Base-by-base conservation (phyloP, 768 basidiomycete species). In the Lactifluus volemus region DNA sequence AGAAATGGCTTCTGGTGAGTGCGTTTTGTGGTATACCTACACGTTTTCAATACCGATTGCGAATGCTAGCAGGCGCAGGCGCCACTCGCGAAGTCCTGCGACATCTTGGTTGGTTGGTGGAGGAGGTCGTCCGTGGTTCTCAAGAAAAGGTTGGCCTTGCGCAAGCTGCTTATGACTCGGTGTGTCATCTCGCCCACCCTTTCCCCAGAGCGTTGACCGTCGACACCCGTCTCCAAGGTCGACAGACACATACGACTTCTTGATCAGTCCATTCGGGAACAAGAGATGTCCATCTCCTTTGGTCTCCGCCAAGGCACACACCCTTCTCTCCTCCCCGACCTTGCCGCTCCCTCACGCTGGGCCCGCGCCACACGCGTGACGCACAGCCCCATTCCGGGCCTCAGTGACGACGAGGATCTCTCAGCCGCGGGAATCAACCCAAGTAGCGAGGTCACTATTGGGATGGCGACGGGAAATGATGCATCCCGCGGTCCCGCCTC, bases 201-300 rank as follows among this genome's bases (percentile, higher is more conserved):
- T 42, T 21, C 17, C 42, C 3, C 30, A 29, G 34, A 7, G 15
- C 21, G 29, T 47, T 44, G 50, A 38, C 19, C 17, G 25, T 25
- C 17, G 50, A 56, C 25, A 9, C 9, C 34, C 30, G 17, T 19
- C 17, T 25, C 53, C 5, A 45, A 93, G 91, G 81, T 92, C 12
- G 87, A 92, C 64, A 79, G 91, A 39, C 89, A 92, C 68, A 84
- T 89, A 32, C 83, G 85, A 25, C 78, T 88, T 44, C 75, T 94
- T 25, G 89, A 93, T 65, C 83, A 89, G 66, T 85, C 80, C n/a
- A 81, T 87, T 58, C 79, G 79, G 52, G 80, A 83, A 61, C 80
- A 83, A 66, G 81, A 85, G 67, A 76, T 79, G 36, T 74, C 79
- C 17, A 77, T 85, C 49, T 76, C 79, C 11, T 73, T 82, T 19